phyloP scores from a whole-genome alignment of 2,329 filamentous ascomycete genomes.

The Thielaviopsis musarum region DNA sequence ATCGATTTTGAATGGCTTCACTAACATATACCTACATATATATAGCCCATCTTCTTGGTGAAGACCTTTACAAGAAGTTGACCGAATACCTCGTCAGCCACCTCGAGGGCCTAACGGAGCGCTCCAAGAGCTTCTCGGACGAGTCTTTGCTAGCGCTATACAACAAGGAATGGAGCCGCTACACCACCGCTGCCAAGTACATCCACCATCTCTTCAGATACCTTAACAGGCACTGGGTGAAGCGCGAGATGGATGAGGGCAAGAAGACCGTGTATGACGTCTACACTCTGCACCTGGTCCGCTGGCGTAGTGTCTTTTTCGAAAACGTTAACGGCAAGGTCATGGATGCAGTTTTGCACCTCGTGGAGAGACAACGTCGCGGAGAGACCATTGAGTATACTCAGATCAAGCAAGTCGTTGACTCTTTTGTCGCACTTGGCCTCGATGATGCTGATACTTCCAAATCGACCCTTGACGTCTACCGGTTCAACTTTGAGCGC shows the following conservation, averaged over 20 bases:
- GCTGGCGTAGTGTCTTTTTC: constrained; percentile 90
- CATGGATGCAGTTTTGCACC: constrained; percentile 85
- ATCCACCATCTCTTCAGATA: constrained; percentile 95
- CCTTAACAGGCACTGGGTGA: constrained; percentile 96
- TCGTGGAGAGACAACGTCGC: constrained; percentile 93
- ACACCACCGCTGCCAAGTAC: constrained; percentile 90
- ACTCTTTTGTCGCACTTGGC: constrained; percentile 89
- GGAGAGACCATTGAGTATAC: constrained; percentile 95
- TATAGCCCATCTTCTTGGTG: constrained; percentile 77
- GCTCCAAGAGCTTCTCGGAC: constrained; percentile 67
- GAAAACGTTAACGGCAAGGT: constrained; percentile 68
- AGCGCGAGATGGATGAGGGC: constrained; percentile 94
- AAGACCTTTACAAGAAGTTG: constrained; percentile 87
- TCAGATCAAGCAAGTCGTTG: constrained; percentile 92
- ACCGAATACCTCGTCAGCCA: constrained; percentile 71
- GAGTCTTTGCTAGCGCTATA: constrained; percentile 86
- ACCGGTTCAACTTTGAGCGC: constrained; percentile 78
- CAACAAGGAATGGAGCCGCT: constrained; percentile 90
- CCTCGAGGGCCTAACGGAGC: constrained; percentile 49
- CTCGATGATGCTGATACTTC: constrained; percentile 84
- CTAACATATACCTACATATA: background rate
- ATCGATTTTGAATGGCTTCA: background rate
- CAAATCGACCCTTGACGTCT: constrained; percentile 90
- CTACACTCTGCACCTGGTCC: constrained; percentile 88
- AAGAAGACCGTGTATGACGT: constrained; percentile 98